Evolutionary conservation across 257 asterid genomes (phyloP), one percentile per base, ranked within the genome.

Genomic region (Solanum tarapatanum): DNA sequence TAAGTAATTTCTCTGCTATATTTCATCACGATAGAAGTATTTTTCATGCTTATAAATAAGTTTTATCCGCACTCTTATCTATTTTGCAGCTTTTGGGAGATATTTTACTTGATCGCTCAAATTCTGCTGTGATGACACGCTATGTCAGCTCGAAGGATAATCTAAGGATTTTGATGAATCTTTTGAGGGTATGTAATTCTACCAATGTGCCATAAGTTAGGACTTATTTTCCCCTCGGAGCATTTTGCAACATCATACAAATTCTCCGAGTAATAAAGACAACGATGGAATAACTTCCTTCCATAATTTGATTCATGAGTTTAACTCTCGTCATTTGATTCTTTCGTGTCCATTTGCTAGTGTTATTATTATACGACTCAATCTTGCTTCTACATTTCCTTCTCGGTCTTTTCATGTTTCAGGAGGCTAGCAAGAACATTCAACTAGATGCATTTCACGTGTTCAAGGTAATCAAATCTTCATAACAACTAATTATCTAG

Each of bases 391-490:
- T 48, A 28, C 32, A 48, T 45, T 32, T 23, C 69, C 6, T 82
- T 28, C 35, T 41, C 37, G 5, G 14, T 26, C 85, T 62, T 51
- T 60, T 33, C 62, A 32, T 87, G 60, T 85, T 91, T 92, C 98
- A 95, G 98, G 99, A 95, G 89, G 76, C 97, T 48, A 95, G 95
- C 93, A 94, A 93, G 92, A 92, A 91, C 95, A 95, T 97, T 87
- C 98, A 93, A 88, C 89, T 97, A 5, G 97, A 95, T 72, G 93
- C 99, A 14, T 96, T 96, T 90, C 99, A 97, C 24, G 98, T 96
- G 23, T 97, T 97, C 92, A 97, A 97, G 99, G 98, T 96, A 77
- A 87, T 21, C 76, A 45, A 45, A 45, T 45, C 45, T 60, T 75
- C 66, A 58, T 37, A 21, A 48, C 73, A 24, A 28, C 66, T 80